Base-by-base conservation (phyloP, 2,329 filamentous ascomycete species). In the Alternaria triticina region DNA sequence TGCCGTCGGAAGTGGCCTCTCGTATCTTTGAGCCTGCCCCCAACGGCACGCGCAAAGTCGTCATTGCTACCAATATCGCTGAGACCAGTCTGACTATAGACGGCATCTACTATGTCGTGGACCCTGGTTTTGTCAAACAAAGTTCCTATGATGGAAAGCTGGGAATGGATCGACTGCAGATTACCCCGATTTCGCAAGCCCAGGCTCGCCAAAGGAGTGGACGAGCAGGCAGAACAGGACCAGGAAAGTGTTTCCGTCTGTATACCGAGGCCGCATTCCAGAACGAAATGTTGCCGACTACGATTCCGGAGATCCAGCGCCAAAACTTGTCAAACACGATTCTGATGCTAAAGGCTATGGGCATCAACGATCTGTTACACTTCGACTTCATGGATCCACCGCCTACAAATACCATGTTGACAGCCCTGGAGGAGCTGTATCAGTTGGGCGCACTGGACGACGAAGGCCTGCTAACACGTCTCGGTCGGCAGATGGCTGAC, bases 361-460 rank as follows among this genome's bases (percentile, higher is more conserved):
- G 96, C 4, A 98, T 99, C 80, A 98, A 99, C 76, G 96, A 99
- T 76, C 85, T 99, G 2, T 86, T 99, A 12, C 94, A 97, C 76
- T 99, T 99, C 74, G 95, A 98, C 81, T 99, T 99, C 74, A 98
- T 99, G 95, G 96, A 99, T 74, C 94, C 96, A 0, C 96, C 96
- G 0, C 96, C 96, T 0, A 96, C 96, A 28, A 97, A 98, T 74
- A 98, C 96, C 12, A 97, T 98, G 93, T 87, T 99, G 67, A 97
- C 94, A 54, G 96, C 96, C 0, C 84, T 99, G 4, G 96, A 99
- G 81, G 96, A 98, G 77, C 85, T 99, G 0, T 99, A 99, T 75
- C 93, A 94, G 1, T 84, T 99, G 11, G 93, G 91, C 4, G 95
- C 95, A 0, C 85, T 99, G 0, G 96, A 99, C 68, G 95, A 99